A percentile compares a stretch with the other conserved stretches of the same genome.
These are phyloP conservation scores for Cercospora nicotianae DNA, from an alignment of 2,329 filamentous ascomycete genomes.

Conservation along the genomic window DNA sequence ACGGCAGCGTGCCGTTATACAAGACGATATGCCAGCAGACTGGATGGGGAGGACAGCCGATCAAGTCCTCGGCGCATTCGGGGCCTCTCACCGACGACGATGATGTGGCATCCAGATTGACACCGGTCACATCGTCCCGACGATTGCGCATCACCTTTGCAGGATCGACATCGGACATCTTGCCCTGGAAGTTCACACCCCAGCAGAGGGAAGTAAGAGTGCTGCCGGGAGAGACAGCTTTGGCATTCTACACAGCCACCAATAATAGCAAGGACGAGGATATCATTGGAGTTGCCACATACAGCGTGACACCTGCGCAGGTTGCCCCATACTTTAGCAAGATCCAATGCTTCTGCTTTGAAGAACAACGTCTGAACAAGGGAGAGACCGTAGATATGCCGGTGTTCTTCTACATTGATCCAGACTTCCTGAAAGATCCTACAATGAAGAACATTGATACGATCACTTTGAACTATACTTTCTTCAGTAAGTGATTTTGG, in stretches of 20 bases:
- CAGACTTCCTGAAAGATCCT: slow-evolving; percentile 86
- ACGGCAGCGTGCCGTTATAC: slow-evolving; percentile 82
- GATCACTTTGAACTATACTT: slow-evolving; percentile 94
- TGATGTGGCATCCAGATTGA: slow-evolving; percentile 64
- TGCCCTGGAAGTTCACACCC: slow-evolving; percentile 96
- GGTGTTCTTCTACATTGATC: slow-evolving; percentile 98
- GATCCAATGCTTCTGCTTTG: slow-evolving; percentile 99
- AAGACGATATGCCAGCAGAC: slow-evolving; percentile 88
- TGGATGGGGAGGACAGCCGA: slow-evolving; percentile 89
- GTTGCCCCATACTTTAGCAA: slow-evolving; percentile 98
- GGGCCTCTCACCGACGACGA: slow-evolving; percentile 64
- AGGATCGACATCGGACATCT: slow-evolving; percentile 87
- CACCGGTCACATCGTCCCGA: slow-evolving; percentile 75
- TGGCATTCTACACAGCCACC: slow-evolving; percentile 96
- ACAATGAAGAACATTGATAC: slow-evolving; percentile 94
- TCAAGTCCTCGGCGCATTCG: slow-evolving; percentile 78
- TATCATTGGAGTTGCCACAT: slow-evolving; percentile 97
- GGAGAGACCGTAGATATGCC: slow-evolving; percentile 99
- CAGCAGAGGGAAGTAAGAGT: slow-evolving; percentile 97
- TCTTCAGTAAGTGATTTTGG: slow-evolving; percentile 74
- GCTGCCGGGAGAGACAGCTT: slow-evolving; percentile 89
- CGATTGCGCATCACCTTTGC: slow-evolving; percentile 95
- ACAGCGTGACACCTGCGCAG: slow-evolving; percentile 93
- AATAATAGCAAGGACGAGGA: slow-evolving; percentile 80
- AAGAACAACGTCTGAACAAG: slow-evolving; percentile 87